Evolutionary conservation across 2,329 filamentous ascomycete genomes (phyloP).

Genomic region (Epichloe gansuensis): DNA sequence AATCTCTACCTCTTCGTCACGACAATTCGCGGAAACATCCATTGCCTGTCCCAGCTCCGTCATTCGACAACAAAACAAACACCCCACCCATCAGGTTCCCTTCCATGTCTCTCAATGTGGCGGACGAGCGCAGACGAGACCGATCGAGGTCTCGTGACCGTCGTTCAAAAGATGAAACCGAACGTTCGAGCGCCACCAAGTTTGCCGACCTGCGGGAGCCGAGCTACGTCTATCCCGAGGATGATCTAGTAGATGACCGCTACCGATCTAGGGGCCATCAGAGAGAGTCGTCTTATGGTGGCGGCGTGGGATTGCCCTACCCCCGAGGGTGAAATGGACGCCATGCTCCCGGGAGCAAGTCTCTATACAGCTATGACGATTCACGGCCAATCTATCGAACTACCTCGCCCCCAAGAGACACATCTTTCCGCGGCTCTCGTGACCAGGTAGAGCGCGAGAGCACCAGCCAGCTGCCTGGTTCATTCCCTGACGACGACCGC

Average conservation of each 20-base stretch:
- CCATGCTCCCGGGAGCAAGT: constrained; percentile 24
- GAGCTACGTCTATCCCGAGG: constrained; percentile 29
- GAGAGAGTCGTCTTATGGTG: constrained; percentile 19
- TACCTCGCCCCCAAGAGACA: constrained; percentile 22
- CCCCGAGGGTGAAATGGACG: constrained; percentile 25
- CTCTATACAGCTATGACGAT: constrained; percentile 29
- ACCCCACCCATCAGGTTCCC: neutral
- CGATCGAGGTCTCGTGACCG: constrained; percentile 32
- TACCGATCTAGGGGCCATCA: constrained; percentile 20
- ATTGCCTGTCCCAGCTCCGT: neutral
- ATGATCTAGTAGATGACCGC: constrained; percentile 29
- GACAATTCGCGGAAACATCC: neutral
- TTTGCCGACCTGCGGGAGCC: constrained; percentile 31
- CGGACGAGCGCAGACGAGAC: constrained; percentile 30
- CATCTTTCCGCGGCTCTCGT: constrained; percentile 23
- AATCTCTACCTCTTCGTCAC: neutral
- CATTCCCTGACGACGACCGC: constrained; percentile 21
- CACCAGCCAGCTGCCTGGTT: constrained; percentile 16
- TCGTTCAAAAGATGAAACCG: constrained; percentile 19
- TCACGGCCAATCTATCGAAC: constrained; percentile 20
- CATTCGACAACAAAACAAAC: neutral
- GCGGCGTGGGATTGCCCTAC: constrained; percentile 23
- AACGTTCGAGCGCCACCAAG: constrained; percentile 17
- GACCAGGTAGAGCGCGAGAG: constrained; percentile 19
- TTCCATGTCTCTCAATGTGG: constrained; percentile 40